phyloP scores from a whole-genome alignment of 805 yeast genomes.

The Spathaspora hagerdaliae region DNA sequence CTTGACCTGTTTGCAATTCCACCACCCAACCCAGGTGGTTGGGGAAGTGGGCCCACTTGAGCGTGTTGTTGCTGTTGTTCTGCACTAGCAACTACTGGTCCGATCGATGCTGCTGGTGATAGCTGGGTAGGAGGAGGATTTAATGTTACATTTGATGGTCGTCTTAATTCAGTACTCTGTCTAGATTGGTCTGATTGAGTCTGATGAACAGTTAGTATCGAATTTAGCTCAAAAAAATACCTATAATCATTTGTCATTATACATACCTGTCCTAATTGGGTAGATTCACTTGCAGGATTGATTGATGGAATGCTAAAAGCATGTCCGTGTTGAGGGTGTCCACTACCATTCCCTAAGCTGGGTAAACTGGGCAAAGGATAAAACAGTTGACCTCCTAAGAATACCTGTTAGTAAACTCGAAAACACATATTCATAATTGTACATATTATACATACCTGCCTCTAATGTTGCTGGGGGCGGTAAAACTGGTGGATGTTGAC shows the following conservation, averaged over 20 bases:
- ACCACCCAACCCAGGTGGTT: conserved; percentile 19
- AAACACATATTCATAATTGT: background rate
- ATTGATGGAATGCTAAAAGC: conserved; percentile 48
- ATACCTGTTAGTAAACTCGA: conserved; percentile 17
- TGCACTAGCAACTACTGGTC: conserved; percentile 5
- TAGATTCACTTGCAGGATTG: conserved; percentile 30
- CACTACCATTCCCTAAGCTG: conserved; percentile 40
- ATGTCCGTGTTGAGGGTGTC: conserved; percentile 38
- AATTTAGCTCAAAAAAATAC: too few species aligned
- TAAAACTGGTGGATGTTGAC: conserved; percentile 56
- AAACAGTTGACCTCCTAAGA: conserved; percentile 39
- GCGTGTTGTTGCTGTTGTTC: conserved; percentile 11
- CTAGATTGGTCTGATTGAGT: conserved; percentile 17
- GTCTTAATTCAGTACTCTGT: conserved; percentile 19
- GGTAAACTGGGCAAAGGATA: conserved; percentile 52
- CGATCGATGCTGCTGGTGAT: conserved; percentile 26
- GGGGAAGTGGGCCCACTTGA: conserved; percentile 12
- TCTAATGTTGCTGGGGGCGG: conserved; percentile 58
- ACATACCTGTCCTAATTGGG: conserved; percentile 21
- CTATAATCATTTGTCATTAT: background rate
- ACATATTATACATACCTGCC: conserved; percentile 35
- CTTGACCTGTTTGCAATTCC: conserved; percentile 40
- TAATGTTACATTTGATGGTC: conserved; percentile 21
- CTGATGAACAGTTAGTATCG: conserved; percentile 1
- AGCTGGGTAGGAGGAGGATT: conserved; percentile 15